Evolutionary conservation across 2,329 filamentous ascomycete species (phyloP), one percentile per base, ranked within the genome.

Genomic region (Akanthomyces muscarius): DNA sequence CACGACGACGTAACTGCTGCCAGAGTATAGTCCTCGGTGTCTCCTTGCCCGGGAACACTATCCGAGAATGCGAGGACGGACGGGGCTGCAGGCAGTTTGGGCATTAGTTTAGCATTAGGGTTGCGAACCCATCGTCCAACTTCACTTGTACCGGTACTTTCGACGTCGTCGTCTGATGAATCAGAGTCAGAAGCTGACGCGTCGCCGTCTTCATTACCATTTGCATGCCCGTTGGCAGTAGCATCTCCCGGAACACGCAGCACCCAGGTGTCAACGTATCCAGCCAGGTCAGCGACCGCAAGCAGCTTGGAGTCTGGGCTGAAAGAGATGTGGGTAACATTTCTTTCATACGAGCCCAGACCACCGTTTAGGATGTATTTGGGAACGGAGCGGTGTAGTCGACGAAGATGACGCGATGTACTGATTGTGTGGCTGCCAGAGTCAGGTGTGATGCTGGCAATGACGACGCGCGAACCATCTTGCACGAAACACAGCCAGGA

Each of bases 181-280:
- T 77, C 76, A 48, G 75, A 75, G 58, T 78, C 79, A 33, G 75
- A 75, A 18, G 74, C 70, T 7, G 70, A 73, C 53, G 71, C 71
- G 65, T 77, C 73, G 72, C 76, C 69, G 48, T 70, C 60, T 30
- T 72, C 71, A 23, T 73, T 68, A 10, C 67, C 66, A 38, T 74
- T 72, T 64, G 67, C 71, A 36, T 74, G 70, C 14, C 71, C 72
- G 60, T 76, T 72, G 62, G 71, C 67, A 56, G 68, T 53, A 18
- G 65, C 62, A 30, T 73, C 69, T 3, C 66, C 67, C 10, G 73
- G 72, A 62, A 77, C 76, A 70, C 86, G 82, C 61, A 96, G 76
- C 1, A 92, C 78, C 90, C 93, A 99, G 21, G 89, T 92, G 71
- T 98, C 93, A 38, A 98, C 81, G 74, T 88, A 92, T 50, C 95